Base-by-base conservation (phyloP, 2,329 filamentous ascomycete genomes). In the Neoarthrinium moseri region DNA sequence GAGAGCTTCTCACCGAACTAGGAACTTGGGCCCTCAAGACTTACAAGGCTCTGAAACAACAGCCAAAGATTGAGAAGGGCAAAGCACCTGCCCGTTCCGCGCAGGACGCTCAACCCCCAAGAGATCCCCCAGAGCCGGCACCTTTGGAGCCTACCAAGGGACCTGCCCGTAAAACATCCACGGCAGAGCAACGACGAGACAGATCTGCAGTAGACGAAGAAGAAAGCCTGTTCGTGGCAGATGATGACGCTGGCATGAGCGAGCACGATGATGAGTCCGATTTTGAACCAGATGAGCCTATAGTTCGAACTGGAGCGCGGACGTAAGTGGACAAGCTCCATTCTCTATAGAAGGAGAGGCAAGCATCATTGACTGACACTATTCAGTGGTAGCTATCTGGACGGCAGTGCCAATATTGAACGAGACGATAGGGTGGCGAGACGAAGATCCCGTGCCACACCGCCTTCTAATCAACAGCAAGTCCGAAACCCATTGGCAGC, bases 371-470 rank as follows among this genome's bases (percentile, higher is more conserved):
- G 12, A 3, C 54, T 61, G 43, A 62, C 49, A 39, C 6, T 30
- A 36, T n/a, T 10, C 33, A 63, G 60, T 30, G 53, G 43, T 35
- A 60, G 47, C 46, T 56, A 59, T 24, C 56, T 62, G 29, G 45
- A 55, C 40, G 50, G 47, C 33, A 29, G 43, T 7, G 42, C 45
- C n/a, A 43, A 46, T 6, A 44, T 63, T 5, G 53, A 52, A 11
- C 12, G 37, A 55, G 55, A 5, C 50, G 55, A 27, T 58, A 47
- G 35, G 49, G 48, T 42, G 53, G 43, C 24, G 53, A 57, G 40
- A 45, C 39, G 24, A 26, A 8, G 23, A 17, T 22, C 45, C 15
- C 23, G 33, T 18, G 20, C 26, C 8, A 37, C 43, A 21, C 32
- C 42, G 26, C 41, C 49, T 13, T 45, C 48, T 2, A 43, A 51